Base-by-base conservation (phyloP, 1,284 basidiomycete species). In the Meira nashicola region DNA sequence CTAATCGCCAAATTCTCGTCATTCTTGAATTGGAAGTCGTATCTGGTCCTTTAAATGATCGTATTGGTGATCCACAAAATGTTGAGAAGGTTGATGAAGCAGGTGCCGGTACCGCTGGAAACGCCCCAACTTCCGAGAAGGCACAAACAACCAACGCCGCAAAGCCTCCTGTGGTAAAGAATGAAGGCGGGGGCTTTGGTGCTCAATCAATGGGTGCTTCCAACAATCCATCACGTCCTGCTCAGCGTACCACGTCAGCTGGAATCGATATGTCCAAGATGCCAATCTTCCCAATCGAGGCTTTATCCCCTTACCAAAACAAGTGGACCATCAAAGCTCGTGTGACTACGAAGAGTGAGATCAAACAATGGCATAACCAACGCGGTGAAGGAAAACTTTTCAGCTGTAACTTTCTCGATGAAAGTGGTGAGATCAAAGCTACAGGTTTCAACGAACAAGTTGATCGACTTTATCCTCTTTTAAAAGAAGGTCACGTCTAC, bases 351-450 rank as follows among this genome's bases (percentile, higher is more conserved):
- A 96, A 94, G 80, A 86, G 86, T 0, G 94, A 97, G 0, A 86
- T 98, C 74, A 89, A 86, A 73, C 85, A 86, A 47, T 99, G 89
- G 86, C 89, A 89, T 4, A 98, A 95, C 78, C 82, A 84, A 67
- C 85, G 87, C 11, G 95, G 95, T 50, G 95, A 97, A 71, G 95
- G 95, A 47, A 94, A 96, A 77, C 82, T 98, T 7, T 98, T 99
- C 81, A 92, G 84, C 69, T 87, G 93, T 33, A 94, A 88, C 0
- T 80, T 98, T 43, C 90, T 97, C 86, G 95, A 98, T 68, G 92
- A 98, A 68, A 87, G 90, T 14, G 82, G 82, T 55, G 71, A 82
- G 73, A 68, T 69, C 62, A 73, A 66, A 39, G 67, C 68, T 2
- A 97, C 94, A 1, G 93, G 83, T 8, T 98, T 98, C 83, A 97